Evolutionary conservation across 164 flowering plant species (phyloP).

Genomic region (Brasenia schreberi): DNA sequence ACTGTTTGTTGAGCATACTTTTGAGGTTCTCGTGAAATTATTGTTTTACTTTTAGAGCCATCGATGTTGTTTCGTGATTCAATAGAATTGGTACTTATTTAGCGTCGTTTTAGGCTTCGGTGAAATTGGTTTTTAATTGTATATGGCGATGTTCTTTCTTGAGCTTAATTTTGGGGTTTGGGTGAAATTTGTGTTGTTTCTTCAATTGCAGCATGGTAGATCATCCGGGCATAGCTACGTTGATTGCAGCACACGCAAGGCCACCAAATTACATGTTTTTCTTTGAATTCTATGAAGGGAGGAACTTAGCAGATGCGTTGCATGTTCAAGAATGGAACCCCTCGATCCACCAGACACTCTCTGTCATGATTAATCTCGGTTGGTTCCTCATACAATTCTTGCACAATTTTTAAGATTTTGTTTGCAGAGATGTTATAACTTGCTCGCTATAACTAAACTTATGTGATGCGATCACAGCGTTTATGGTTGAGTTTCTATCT

Average conservation of each 20-base stretch:
- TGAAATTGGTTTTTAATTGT: too few relatives aligned
- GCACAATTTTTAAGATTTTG: not conserved
- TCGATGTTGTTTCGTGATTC: too few relatives aligned
- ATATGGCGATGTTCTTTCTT: not conserved
- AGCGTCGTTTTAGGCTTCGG: too few relatives aligned
- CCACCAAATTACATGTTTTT: slow-evolving; percentile 91
- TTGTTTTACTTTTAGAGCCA: too few relatives aligned
- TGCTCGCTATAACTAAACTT: too few relatives aligned
- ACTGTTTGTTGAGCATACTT: too few relatives aligned
- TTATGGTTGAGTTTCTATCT: too few relatives aligned
- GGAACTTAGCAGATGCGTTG: slow-evolving; percentile 47
- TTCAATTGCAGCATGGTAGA: slow-evolving; percentile 44
- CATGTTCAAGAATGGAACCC: slow-evolving; percentile 82
- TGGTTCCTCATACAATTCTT: not conserved
- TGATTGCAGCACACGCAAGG: slow-evolving; percentile 80
- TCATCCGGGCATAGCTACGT: slow-evolving; percentile 61
- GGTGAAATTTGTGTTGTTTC: not conserved
- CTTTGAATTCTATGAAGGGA: slow-evolving; percentile 46
- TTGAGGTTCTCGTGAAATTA: too few relatives aligned
- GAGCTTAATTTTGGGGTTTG: not conserved
- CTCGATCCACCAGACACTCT: slow-evolving; percentile 29
- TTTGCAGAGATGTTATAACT: too few relatives aligned
- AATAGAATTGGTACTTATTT: too few relatives aligned
- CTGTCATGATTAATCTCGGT: slow-evolving; percentile 48
- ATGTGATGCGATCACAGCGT: too few relatives aligned